Evolutionary conservation across 1,284 basidiomycete species (phyloP).

Genomic region (Rugosomyces carneus): DNA sequence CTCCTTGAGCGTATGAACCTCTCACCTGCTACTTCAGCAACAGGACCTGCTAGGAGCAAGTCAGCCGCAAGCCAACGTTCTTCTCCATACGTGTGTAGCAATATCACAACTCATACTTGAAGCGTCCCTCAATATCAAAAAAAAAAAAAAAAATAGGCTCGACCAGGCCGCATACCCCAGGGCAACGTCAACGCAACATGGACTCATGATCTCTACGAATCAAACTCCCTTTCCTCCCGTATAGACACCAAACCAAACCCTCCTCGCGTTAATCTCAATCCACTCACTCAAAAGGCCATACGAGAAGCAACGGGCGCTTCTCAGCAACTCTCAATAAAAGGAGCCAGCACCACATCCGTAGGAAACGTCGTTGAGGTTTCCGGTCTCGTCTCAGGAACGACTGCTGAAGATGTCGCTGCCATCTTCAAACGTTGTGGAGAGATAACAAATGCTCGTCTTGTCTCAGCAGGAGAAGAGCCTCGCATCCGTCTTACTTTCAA

Average conservation of each 20-base stretch:
- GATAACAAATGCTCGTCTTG: constrained; percentile 50
- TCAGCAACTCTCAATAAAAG: constrained; percentile 60
- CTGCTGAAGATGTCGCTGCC: constrained; percentile 77
- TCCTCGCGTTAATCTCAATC: constrained; percentile 39
- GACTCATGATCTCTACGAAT: constrained; percentile 68
- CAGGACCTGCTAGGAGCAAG: constrained; percentile 58
- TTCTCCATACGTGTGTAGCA: constrained; percentile 64
- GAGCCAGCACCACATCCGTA: constrained; percentile 45
- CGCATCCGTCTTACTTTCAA: constrained; percentile 74
- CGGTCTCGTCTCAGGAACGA: constrained; percentile 73
- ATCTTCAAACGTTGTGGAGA: constrained; percentile 79
- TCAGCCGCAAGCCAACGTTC: constrained; percentile 27
- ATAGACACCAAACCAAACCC: constrained; percentile 36
- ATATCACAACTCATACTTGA: constrained; percentile 20
- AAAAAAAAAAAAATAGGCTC: constrained; percentile 31
- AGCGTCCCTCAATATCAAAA: constrained; percentile 4
- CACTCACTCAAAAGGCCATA: constrained; percentile 49
- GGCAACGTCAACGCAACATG: constrained; percentile 62
- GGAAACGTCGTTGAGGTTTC: constrained; percentile 74
- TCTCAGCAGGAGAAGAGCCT: constrained; percentile 39
- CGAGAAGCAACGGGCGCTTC: constrained; percentile 39
- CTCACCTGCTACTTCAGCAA: constrained; percentile 29
- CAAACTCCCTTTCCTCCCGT: constrained; percentile 56
- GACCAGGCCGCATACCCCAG: constrained; percentile 47
- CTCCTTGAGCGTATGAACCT: constrained; percentile 63